Evolutionary conservation across 2,329 filamentous ascomycete species (phyloP).

Genomic region (Purpureocillium lavendulum): DNA sequence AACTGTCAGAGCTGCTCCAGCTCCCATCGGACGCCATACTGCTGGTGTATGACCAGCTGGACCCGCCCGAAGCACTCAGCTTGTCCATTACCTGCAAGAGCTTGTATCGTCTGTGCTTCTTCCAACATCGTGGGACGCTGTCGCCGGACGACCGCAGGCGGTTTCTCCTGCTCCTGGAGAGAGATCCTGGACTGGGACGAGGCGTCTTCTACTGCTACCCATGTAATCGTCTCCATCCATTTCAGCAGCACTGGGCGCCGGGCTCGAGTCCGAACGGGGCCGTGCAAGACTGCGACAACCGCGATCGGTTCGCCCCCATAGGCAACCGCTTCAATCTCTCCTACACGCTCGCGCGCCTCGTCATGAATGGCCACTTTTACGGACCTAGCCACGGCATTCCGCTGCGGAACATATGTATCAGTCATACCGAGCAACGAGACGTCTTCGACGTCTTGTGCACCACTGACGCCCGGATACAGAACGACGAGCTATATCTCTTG

Average conservation of each 20-base stretch:
- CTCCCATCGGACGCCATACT: constrained; percentile 12
- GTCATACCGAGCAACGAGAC: constrained; percentile 8
- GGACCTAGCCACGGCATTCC: constrained; percentile 11
- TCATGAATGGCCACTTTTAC: constrained; percentile 13
- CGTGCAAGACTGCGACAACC: constrained; percentile 4
- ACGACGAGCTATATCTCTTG: constrained; percentile 11
- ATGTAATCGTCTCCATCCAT: constrained; percentile 11
- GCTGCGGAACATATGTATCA: constrained; percentile 8
- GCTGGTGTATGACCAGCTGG: constrained; percentile 11
- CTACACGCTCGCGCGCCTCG: constrained; percentile 12
- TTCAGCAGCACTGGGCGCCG: constrained; percentile 9
- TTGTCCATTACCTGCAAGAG: constrained; percentile 10
- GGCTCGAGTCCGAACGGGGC: neutral
- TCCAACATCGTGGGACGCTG: constrained; percentile 2
- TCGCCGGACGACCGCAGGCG: constrained; percentile 2
- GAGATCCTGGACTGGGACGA: constrained; percentile 7
- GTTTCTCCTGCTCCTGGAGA: constrained; percentile 10
- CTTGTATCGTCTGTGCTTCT: constrained; percentile 4
- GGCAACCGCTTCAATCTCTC: constrained; percentile 11
- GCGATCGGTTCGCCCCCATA: constrained; percentile 10
- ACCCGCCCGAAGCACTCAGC: constrained; percentile 7
- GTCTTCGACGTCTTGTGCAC: constrained; percentile 7
- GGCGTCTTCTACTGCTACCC: constrained; percentile 10
- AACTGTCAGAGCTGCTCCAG: constrained; percentile 4
- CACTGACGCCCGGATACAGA: constrained; percentile 9